A percentile compares a stretch with the other conserved stretches of the same genome.
Evolutionary conservation across 306 rosid genomes (phyloP).

Genomic region (Benincasa hispida): DNA sequence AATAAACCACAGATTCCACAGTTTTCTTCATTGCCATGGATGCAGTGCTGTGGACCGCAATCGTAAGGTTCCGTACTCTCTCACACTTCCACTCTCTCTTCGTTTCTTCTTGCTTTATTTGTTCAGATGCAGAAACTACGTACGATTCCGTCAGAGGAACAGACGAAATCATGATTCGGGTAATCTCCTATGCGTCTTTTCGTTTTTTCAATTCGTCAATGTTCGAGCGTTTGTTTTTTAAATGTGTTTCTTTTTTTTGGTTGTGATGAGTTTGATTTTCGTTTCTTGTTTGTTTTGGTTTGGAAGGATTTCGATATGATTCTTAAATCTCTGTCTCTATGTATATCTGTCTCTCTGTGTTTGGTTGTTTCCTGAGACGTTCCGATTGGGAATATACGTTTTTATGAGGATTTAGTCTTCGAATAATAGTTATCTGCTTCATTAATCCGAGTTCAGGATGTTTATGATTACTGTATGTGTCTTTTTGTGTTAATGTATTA

Average conservation of each 20-base stretch:
- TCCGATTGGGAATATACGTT: not conserved
- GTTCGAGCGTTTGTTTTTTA: not conserved
- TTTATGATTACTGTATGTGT: not conserved
- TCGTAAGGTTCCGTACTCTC: not conserved
- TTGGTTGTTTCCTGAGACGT: not conserved
- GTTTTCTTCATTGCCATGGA: not conserved
- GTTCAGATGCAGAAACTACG: not conserved
- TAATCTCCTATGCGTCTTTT: not conserved
- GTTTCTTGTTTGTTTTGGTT: not conserved
- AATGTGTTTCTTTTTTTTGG: not conserved
- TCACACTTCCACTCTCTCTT: not conserved
- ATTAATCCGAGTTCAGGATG: not conserved
- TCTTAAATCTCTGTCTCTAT: not conserved
- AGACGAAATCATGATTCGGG: not conserved
- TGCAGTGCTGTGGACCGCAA: not conserved
- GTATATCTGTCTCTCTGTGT: not conserved
- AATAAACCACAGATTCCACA: not conserved
- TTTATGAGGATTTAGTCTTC: not conserved
- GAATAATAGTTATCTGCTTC: not conserved
- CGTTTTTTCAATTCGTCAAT: not conserved
- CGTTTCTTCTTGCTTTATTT: not conserved
- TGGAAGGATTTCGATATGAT: not conserved
- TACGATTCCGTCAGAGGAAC: not conserved
- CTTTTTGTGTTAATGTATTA: not conserved
- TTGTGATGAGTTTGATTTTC: not conserved